phyloP scores from a whole-genome alignment of 2,329 filamentous ascomycete species.

The Ilyonectria robusta region DNA sequence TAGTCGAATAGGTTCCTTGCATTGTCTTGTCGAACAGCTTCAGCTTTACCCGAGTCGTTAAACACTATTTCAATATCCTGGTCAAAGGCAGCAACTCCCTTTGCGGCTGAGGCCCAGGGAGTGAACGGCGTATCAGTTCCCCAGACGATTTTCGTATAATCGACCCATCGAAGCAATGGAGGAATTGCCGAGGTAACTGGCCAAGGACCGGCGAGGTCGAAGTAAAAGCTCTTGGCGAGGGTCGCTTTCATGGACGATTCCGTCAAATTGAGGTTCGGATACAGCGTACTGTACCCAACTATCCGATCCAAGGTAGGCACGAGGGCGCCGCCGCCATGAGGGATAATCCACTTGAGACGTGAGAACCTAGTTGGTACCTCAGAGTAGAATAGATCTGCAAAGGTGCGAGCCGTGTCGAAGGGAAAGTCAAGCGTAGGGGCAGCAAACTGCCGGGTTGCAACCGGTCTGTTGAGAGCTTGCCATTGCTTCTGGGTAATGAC shows the following conservation, averaged over 20 bases:
- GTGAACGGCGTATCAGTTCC: constrained; percentile 45
- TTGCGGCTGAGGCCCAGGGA: constrained; percentile 25
- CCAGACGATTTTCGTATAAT: constrained; percentile 39
- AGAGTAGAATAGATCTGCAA: constrained; percentile 39
- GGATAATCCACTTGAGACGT: constrained; percentile 45
- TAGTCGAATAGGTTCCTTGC: constrained; percentile 13
- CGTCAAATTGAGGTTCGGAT: constrained; percentile 34
- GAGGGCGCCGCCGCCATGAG: constrained; percentile 45
- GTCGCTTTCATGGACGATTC: constrained; percentile 50
- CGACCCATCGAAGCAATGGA: constrained; percentile 42
- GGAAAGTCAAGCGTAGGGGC: constrained; percentile 42
- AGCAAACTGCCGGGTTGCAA: constrained; percentile 31
- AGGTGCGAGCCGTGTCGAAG: constrained; percentile 41
- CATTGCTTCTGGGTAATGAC: constrained; percentile 30
- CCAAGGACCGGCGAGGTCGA: constrained; percentile 47
- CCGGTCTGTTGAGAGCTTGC: constrained; percentile 37
- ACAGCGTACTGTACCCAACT: constrained; percentile 25
- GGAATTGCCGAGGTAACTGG: constrained; percentile 38
- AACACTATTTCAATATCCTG: constrained; percentile 9
- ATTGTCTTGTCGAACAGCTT: constrained; percentile 17
- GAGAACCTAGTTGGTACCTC: constrained; percentile 42
- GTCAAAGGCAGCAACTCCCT: constrained; percentile 13
- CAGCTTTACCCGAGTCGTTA: not conserved
- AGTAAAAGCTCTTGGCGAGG: constrained; percentile 39
- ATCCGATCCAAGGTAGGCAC: constrained; percentile 43